Conservation (phyloP, 257 asterid genomes). For the Lycium ferocissimum region DNA sequence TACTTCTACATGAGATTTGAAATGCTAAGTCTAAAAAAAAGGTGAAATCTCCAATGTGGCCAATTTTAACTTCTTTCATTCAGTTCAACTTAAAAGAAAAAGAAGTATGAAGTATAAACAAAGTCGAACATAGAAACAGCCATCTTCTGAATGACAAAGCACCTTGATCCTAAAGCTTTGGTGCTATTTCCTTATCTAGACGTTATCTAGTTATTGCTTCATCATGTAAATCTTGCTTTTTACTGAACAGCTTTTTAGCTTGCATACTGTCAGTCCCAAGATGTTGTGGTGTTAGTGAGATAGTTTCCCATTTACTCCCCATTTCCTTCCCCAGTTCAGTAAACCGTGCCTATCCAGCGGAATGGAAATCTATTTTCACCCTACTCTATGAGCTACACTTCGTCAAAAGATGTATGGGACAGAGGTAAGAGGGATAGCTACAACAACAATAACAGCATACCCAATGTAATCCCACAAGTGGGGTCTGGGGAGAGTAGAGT, state of each 20-base stretch:
- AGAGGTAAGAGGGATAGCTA: neutral
- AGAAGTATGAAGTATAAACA: neutral
- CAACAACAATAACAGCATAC: too few species aligned
- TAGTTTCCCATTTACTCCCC: neutral
- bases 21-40: neutral
- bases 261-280: neutral
- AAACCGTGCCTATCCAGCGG: neutral
- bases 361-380: neutral
- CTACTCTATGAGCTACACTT: neutral
- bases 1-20: conserved; percentile 32
- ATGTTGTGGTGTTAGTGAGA: neutral
- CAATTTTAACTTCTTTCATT: neutral
- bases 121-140: neutral
- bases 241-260: neutral
- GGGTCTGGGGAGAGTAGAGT: too few species aligned
- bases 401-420: neutral
- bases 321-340: neutral
- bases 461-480: too few species aligned
- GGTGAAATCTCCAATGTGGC: neutral
- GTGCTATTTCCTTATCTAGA: neutral
- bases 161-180: neutral
- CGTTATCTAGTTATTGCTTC: neutral
- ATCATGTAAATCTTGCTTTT: neutral
- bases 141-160: neutral
- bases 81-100: neutral